Base-by-base conservation (phyloP, 495 filamentous ascomycete species). In the Entonaema liquescens region DNA sequence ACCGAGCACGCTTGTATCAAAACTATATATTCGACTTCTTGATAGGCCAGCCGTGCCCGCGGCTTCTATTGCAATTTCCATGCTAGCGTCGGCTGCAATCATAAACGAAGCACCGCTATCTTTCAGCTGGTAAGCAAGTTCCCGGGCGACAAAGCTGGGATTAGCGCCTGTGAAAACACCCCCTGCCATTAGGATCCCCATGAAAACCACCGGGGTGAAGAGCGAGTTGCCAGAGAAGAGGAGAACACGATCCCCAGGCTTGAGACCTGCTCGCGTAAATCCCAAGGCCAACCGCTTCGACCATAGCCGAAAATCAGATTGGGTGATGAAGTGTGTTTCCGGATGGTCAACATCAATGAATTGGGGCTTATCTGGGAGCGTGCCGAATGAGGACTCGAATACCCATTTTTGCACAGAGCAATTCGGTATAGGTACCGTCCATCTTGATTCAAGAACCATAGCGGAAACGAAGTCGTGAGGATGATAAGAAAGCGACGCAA, bases 151-250 rank as follows among this genome's bases (percentile, higher is more conserved):
- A 68, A 88, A 93, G n/a, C 82, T 85, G 1, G 93, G 93, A 68
- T 94, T 94, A 4, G 92, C 92, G 23, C 92, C 92, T 15, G 88
- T 89, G 78, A 94, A 95, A 60, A 94, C 83, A 5, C 91, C 91
- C 3, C 93, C 92, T 0, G 93, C 91, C 84, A 92, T 92, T 35
- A 92, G 81, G 23, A 91, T 82, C 15, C 91, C 93, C 72, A 93
- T 82, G 68, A 94, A 87, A 1, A 93, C 78, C 9, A 88, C 83
- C 0, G 93, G 89, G 75, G 90, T 93, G 82, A 90, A 92, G 52
- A 95, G 76, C 70, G 87, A 86, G 74, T 93, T 93, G 25, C 85
- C 85, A 2, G 90, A 90, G 77, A 89, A 92, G 17, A 92, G 82
- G 17, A 95, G 82, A 3, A 95, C 88, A 6, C 91, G 86, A 71